Base-by-base conservation (phyloP, 2,329 filamentous ascomycete species). In the Beauveria caledonica region DNA sequence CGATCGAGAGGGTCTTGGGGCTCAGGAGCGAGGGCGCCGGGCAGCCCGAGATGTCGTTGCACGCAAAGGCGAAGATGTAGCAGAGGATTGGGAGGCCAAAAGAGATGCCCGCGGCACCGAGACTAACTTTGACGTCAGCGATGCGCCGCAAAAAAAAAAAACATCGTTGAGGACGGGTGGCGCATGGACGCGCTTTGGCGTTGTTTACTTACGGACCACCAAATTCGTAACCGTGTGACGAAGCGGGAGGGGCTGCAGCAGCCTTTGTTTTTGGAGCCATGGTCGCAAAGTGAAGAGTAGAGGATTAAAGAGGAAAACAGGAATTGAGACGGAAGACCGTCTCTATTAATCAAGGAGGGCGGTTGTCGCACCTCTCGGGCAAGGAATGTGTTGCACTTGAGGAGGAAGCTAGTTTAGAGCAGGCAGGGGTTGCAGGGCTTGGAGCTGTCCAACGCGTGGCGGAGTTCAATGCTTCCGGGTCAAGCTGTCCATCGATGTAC, bases 11-110 rank as follows among this genome's bases (percentile, higher is more conserved):
- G 9, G 83, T 88, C 60, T 82, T 86, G 36, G 89, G 92, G 66
- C 82, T 80, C 42, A 96, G 81, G 9, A 93, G 80, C 4, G 89
- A 91, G 3, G 92, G 91, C 3, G 90, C 87, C 51, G 93, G 94
- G 71, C 94, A 97, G 62, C 94, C 93, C 9, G 90, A 88, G 64
- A 95, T 79, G 72, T 97, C 92, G 76, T 97, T 97, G 81, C 93
- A 97, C 68, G 88, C 79, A 70, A 97, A 96, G 51, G 86, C 82
- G 70, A 93, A 87, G 67, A 86, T 71, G 75, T 94, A 96, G 67
- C 91, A 83, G 64, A 92, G 80, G 46, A 92, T 63, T 0, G 93
- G 93, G 1, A 97, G 84, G 60, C 87, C 86, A 68, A 95, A 87
- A 8, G 89, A 89, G 69, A 97, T 90, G 63, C 77, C 82, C 63